Evolutionary conservation across 257 asterid species (phyloP), one percentile per base, ranked within the genome.

Genomic region (Solanum sitiens): DNA sequence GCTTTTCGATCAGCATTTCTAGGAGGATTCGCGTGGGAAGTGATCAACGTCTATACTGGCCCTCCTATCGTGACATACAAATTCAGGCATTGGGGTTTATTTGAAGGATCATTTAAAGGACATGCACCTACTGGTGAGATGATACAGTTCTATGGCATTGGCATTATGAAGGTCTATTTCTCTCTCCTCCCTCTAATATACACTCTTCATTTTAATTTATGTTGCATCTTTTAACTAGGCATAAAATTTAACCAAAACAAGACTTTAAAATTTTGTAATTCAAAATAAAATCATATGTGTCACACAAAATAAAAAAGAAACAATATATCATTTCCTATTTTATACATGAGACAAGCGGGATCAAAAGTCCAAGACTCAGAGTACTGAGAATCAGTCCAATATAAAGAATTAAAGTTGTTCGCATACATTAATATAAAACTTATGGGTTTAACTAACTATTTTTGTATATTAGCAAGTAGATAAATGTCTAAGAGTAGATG

Each of bases 1-100:
- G 88, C 71, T 11, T 96, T 96, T 72, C 92, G 92, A 7, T 86
- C 90, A 2, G 97, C 98, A 8, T 94, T 96, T 63, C 97, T 97
- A 3, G 94, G 99, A 0, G 99, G 99, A 4, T 96, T 96, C 16
- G 96, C 98, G 1, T 96, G 99, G 98, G 99, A 96, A 87, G 94
- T 95, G 56, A 67, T 93, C 42, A 91, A 90, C 0, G 98, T 94
- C 10, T 94, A 93, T 68, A 92, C 96, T 0, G 95, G 94, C 2
- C 99, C 99, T 5, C 99, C 98, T 1, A 80, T 92, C 6, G 90
- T 96, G 14, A 65, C 94, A n/a, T 95, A 91, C 89, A 96, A 96
- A 89, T 96, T 93, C 90, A 89, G 99, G 91, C 99, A 96, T 39
- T 96, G 98, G 98, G 99, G 98, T 44, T 95, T 88, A 87, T 96